A percentile compares a stretch with the other conserved stretches of the same genome.
Evolutionary conservation across 2,329 filamentous ascomycete genomes (phyloP).

Genomic region (Diplodia mutila): DNA sequence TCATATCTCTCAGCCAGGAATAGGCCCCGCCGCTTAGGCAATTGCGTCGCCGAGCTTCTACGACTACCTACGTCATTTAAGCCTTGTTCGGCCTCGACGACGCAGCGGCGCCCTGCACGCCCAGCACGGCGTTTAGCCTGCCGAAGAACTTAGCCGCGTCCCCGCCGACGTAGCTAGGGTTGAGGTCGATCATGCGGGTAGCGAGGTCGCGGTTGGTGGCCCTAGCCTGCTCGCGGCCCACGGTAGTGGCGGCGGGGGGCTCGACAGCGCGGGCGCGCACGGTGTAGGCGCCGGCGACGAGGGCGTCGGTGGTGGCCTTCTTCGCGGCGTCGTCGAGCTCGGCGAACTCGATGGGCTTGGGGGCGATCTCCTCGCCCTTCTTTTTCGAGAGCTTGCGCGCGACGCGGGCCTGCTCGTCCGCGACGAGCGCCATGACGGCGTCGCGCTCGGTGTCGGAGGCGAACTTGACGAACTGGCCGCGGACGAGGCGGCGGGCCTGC

Average conservation of each 20-base stretch:
- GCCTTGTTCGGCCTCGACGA: background rate
- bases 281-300: conserved; percentile 14
- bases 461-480: conserved; percentile 26
- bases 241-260: background rate
- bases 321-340: background rate
- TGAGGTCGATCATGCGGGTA: conserved; percentile 1
- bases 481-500: conserved; percentile 15
- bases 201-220: background rate
- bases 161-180: conserved; percentile 8
- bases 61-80: background rate
- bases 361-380: conserved; percentile 21
- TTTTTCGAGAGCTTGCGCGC: conserved; percentile 18
- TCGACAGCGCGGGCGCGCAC: background rate
- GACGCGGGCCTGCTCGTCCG: conserved; percentile 1
- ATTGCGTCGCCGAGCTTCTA: background rate
- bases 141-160: conserved; percentile 5
- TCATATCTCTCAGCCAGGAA: no score
- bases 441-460: conserved; percentile 17
- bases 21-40: background rate
- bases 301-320: background rate
- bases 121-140: background rate
- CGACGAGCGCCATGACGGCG: conserved; percentile 11
- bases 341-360: conserved; percentile 21
- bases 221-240: no score
- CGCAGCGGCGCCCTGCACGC: background rate